Evolutionary conservation across 495 filamentous ascomycete species (phyloP).

Genomic region (Neurospora sp.): DNA sequence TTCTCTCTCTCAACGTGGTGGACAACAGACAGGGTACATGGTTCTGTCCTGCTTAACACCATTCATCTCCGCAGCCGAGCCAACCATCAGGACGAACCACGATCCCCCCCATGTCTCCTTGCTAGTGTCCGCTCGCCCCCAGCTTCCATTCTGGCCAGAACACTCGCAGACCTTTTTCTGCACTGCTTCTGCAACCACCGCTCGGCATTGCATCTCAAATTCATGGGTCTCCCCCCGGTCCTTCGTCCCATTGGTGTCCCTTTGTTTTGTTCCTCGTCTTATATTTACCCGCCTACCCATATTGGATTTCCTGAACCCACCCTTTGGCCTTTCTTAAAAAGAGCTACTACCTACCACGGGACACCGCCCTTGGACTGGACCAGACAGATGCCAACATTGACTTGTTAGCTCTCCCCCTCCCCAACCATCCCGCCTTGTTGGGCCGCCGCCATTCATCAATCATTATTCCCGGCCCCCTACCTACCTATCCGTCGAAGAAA

Average conservation of each 20-base stretch:
- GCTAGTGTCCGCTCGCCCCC: not conserved
- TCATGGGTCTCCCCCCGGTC: constrained; percentile 3
- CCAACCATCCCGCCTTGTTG: not conserved
- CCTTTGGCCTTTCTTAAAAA: not conserved
- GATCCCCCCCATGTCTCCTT: not conserved
- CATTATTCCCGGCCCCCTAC: not conserved
- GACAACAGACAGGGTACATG: not conserved
- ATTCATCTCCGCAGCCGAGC: not conserved
- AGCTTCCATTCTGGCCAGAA: not conserved
- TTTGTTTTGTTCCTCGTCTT: constrained; percentile 10
- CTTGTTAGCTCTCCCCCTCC: not conserved
- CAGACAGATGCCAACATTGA: not conserved
- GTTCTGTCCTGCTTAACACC: not conserved
- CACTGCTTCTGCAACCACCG: constrained; percentile 5
- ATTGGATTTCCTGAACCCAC: constrained; percentile 9
- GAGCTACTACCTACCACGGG: not conserved
- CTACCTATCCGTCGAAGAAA: not conserved
- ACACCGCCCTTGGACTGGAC: not conserved
- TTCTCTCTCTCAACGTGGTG: not conserved
- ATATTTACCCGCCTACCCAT: constrained; percentile 28
- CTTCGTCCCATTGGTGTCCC: constrained; percentile 20
- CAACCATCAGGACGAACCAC: not conserved
- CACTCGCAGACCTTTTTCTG: not conserved
- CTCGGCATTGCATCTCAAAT: constrained; percentile 24
- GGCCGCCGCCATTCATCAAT: not conserved